Conservation (phyloP, 805 yeast genomes). For the Nakazawaea anatomiae region DNA sequence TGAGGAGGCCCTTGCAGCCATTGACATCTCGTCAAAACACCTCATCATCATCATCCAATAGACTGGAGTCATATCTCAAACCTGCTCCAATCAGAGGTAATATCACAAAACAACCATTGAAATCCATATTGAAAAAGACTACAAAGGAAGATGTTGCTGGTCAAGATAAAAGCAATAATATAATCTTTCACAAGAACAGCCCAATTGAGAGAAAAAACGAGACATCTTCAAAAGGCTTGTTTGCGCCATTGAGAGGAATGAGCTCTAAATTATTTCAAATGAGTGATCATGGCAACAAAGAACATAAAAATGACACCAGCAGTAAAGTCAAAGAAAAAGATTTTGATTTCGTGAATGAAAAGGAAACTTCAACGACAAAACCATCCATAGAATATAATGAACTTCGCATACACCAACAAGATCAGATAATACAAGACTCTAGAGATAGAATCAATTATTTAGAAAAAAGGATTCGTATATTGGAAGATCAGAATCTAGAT, state of each 20-base stretch:
- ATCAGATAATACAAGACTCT: neutral
- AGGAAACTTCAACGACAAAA: no score
- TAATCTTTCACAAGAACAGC: no score
- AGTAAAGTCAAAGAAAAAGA: neutral
- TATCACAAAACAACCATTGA: constrained; percentile 3
- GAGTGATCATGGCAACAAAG: neutral
- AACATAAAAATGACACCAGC: neutral
- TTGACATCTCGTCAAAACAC: neutral
- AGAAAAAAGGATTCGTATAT: neutral
- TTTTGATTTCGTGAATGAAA: no score
- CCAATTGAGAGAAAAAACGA: neutral
- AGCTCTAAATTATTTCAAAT: neutral
- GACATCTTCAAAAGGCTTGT: neutral
- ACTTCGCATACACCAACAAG: neutral
- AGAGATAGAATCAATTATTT: neutral
- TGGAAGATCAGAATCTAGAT: constrained; percentile 6
- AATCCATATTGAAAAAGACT: constrained; percentile 8
- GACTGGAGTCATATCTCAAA: constrained; percentile 1
- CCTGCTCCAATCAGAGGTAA: neutral
- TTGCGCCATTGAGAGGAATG: constrained; percentile 2
- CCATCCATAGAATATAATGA: no score
- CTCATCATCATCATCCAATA: neutral
- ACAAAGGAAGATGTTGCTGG: no score
- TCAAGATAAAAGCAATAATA: no score
- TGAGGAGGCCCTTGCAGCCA: constrained; percentile 3